These are phyloP conservation scores for Aspergillus aculeatus DNA, from an alignment of 2,329 filamentous ascomycete genomes.

Conservation along the genomic window DNA sequence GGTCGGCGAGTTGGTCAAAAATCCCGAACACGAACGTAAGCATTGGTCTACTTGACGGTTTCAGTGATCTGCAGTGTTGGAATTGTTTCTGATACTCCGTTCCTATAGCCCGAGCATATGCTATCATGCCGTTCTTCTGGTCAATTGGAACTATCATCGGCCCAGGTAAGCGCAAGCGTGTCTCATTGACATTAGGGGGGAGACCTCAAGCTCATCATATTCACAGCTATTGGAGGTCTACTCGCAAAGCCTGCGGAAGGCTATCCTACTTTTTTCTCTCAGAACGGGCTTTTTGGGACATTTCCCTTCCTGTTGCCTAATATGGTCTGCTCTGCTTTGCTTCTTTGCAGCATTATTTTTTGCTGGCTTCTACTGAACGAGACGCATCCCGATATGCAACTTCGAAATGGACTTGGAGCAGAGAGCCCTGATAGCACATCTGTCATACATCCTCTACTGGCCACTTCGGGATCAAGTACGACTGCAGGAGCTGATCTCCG, in stretches of 20 bases:
- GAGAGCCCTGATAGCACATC: slow-evolving; percentile 42
- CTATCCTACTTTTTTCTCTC: slow-evolving; percentile 70
- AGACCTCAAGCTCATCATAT: slow-evolving; percentile 14
- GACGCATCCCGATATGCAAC: slow-evolving; percentile 81
- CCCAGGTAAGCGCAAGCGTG: slow-evolving; percentile 46
- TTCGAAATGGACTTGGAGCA: slow-evolving; percentile 42
- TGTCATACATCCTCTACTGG: slow-evolving; percentile 71
- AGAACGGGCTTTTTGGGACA: slow-evolving; percentile 66
- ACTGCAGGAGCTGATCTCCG: slow-evolving; percentile 71
- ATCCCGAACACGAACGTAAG: slow-evolving; percentile 79
- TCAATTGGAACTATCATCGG: slow-evolving; percentile 85
- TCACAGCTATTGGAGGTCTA: slow-evolving; percentile 71
- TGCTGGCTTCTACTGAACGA: slow-evolving; percentile 83
- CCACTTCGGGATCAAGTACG: slow-evolving; percentile 71
- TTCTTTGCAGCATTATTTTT: slow-evolving; percentile 74
- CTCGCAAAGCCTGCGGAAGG: slow-evolving; percentile 75
- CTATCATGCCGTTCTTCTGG: slow-evolving; percentile 95
- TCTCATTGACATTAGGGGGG: not conserved
- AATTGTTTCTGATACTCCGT: slow-evolving; percentile 12
- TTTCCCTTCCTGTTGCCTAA: slow-evolving; percentile 92
- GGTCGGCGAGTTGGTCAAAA: slow-evolving; percentile 82
- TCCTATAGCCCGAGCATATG: slow-evolving; percentile 70
- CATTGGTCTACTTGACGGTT: not conserved
- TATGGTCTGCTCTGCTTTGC: slow-evolving; percentile 73
- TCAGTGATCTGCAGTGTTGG: not conserved